Conservation (phyloP, 2,329 filamentous ascomycete species). For the Zymoseptoria brevis region DNA sequence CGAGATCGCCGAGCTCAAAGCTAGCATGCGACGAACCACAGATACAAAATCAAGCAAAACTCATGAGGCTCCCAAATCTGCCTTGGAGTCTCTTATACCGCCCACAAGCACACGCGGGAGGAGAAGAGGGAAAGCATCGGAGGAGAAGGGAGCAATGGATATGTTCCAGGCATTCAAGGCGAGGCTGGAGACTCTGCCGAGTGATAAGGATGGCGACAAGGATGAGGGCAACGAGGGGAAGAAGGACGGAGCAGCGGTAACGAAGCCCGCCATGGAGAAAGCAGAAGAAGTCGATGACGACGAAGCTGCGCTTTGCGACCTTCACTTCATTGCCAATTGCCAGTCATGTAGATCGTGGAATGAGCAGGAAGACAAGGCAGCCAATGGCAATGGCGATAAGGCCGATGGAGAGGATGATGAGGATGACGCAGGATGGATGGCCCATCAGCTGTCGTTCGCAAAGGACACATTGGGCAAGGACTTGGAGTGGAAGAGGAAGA, state of each 20-base stretch:
- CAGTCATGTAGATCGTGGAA: conserved; percentile 88
- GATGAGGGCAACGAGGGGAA: conserved; percentile 2
- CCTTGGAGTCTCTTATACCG: conserved; percentile 67
- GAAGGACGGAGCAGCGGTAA: not conserved
- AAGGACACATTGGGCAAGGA: conserved; percentile 89
- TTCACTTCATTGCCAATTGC: conserved; percentile 94
- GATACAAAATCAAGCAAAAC: conserved; percentile 27
- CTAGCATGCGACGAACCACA: conserved; percentile 64
- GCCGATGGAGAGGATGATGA: conserved; percentile 48
- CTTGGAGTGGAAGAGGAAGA: conserved; percentile 79
- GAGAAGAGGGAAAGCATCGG: conserved; percentile 52
- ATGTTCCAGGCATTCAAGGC: conserved; percentile 72
- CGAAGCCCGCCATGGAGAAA: conserved; percentile 1
- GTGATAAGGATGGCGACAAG: not conserved
- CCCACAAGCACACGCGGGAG: conserved; percentile 61
- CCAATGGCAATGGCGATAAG: conserved; percentile 42
- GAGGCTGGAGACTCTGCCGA: conserved; percentile 52
- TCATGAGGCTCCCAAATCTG: conserved; percentile 55
- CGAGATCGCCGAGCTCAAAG: conserved; percentile 72
- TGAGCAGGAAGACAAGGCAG: conserved; percentile 52
- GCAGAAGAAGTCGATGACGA: conserved; percentile 47
- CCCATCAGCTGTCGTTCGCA: conserved; percentile 73
- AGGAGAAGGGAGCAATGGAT: conserved; percentile 53
- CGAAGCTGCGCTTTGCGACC: conserved; percentile 72
- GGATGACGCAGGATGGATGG: conserved; percentile 67